Base-by-base conservation (phyloP, 225 moss, liverwort and hornwort genomes). In the Climacium dendroides region DNA sequence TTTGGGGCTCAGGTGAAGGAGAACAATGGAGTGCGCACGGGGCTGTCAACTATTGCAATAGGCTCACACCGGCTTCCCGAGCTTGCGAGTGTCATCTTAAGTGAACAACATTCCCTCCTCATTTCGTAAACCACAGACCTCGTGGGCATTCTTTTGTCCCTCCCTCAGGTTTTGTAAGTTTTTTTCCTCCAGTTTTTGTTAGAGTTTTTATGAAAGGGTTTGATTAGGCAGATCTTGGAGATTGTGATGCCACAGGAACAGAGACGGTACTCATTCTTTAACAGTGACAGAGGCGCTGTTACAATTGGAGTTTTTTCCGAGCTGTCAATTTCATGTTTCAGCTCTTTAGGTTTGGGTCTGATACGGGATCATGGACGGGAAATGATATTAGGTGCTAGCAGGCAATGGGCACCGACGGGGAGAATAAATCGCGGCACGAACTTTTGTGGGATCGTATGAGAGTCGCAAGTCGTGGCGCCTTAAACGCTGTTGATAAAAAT, bases 401-500 rank as follows among this genome's bases (percentile, higher is more conserved):
- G 55, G 82, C 83, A 50, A 93, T 93, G 93, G 87, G 83, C 80
- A 87, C 81, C 85, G 66, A 73, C 19, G 87, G 70, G 47, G 88
- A 74, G 87, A 87, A 78, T 30, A 67, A 85, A 81, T 84, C 45
- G 84, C 80, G 93, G 43, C 89, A 87, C 47, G 86, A 92, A 32
- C 87, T 77, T 81, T 77, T 94, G 84, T 91, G 88, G 93, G 87
- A 90, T 66, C 85, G 89, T 19, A 88, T 91, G 86, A 88, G 74
- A 79, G 71, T 92, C 86, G 89, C 93, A 43, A 94, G 93, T 88
- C 89, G 83, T 77, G 92, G 93, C 66, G 87, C 87, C 35, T 89
- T 94, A 22, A 87, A 79, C 37, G 88, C 93, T 53, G 89, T 91
- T 86, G 83, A 91, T 35, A 88, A 90, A 63, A 89, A 94, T 85